Evolutionary conservation across 225 moss, liverwort and hornwort species (phyloP).

Genomic region (Pleurozium schreberi): DNA sequence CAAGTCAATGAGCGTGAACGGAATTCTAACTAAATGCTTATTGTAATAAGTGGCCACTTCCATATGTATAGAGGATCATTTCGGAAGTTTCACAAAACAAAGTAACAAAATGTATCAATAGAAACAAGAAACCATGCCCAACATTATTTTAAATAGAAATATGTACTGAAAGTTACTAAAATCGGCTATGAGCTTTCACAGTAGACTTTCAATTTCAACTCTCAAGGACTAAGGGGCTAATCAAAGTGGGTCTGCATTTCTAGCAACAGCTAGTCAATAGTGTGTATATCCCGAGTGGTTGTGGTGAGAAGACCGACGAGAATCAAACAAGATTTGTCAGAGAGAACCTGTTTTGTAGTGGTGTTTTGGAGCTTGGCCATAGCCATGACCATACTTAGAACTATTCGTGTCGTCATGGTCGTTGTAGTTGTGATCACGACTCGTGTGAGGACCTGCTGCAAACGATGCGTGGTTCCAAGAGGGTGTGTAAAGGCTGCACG

Average conservation of each 20-base stretch:
- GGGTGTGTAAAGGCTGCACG: not conserved
- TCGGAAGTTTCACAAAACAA: not conserved
- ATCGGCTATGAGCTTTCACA: not conserved
- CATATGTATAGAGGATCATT: not conserved
- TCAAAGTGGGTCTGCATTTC: not conserved
- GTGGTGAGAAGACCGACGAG: not conserved
- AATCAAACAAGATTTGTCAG: conserved; percentile 16
- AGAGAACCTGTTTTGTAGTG: conserved; percentile 19
- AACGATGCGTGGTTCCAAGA: not conserved
- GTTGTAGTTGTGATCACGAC: not conserved
- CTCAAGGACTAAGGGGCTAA: not conserved
- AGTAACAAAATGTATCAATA: too few relatives aligned
- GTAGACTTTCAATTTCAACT: not conserved
- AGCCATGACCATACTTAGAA: not conserved
- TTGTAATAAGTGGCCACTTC: not conserved
- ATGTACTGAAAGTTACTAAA: not conserved
- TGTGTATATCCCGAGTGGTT: conserved; percentile 18
- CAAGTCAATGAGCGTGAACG: not conserved
- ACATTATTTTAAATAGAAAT: not conserved
- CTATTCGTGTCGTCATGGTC: not conserved
- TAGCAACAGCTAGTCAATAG: not conserved
- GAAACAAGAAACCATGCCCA: not conserved
- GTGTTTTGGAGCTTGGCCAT: conserved; percentile 7
- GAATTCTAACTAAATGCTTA: not conserved
- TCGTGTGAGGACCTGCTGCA: not conserved